phyloP scores from a whole-genome alignment of 129 eudicot species.

The Flaveria robusta region DNA sequence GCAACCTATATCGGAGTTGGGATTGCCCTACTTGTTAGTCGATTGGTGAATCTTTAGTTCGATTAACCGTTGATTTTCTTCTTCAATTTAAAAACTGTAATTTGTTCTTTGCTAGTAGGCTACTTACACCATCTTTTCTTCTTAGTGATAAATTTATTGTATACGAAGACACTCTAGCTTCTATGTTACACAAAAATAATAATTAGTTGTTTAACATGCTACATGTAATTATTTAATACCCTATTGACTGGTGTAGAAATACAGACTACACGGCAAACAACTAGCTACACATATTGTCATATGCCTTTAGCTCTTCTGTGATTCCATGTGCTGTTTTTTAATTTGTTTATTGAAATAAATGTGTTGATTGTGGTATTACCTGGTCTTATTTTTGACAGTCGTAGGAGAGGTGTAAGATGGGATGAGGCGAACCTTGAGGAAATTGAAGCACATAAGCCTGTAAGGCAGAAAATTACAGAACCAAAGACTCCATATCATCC shows the following conservation, averaged over 20 bases:
- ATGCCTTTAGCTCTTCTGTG: constrained; percentile 1
- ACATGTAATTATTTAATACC: constrained; percentile 2
- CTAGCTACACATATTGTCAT: background rate
- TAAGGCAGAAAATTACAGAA: constrained; percentile 95
- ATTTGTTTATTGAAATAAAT: background rate
- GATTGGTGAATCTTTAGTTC: too few relatives aligned
- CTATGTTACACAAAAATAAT: background rate
- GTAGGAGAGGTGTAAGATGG: constrained; percentile 76
- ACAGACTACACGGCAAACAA: background rate
- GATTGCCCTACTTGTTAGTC: too few relatives aligned
- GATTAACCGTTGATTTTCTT: too few relatives aligned
- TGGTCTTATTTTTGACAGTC: constrained; percentile 22
- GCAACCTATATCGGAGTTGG: too few relatives aligned
- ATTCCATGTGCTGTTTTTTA: background rate
- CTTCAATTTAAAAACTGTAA: too few relatives aligned
- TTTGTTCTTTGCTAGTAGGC: too few relatives aligned
- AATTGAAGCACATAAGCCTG: constrained; percentile 90
- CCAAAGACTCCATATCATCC: constrained; percentile 98
- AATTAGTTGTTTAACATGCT: background rate
- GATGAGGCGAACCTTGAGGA: constrained; percentile 81
- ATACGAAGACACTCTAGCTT: background rate
- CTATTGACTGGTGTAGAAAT: background rate
- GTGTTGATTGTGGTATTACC: background rate
- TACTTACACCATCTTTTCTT: background rate
- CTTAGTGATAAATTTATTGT: background rate